Base-by-base conservation (phyloP, 805 yeast species). In the Lachancea fermentati region DNA sequence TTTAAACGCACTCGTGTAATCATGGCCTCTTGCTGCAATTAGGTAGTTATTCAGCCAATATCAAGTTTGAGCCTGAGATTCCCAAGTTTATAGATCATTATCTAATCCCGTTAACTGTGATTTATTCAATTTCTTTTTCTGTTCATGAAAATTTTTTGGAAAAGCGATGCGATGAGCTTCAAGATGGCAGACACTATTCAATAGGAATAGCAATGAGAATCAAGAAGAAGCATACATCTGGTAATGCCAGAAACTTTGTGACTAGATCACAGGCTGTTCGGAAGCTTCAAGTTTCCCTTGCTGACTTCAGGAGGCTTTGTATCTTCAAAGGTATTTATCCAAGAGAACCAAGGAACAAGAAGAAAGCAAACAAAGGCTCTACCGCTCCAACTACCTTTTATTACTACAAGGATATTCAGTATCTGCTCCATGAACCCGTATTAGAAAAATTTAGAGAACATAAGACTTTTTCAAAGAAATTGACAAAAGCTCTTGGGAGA, bases 301-400 rank as follows among this genome's bases (percentile, higher is more conserved):
- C 97, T 9, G 98, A 93, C 67, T 93, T 93, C 76, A 80, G 96
- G 68, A 79, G 98, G 58, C 74, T 93, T 59, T 93, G 98, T 74
- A 93, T 93, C 62, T 87, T 93, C 75, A 93, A 93, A 65, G 98
- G 98, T 38, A 89, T 93, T 49, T 93, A 87, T 61, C 98, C 98
- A 40, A 78, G 98, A 62, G 97, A 88, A 60, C 97, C 97, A 34
- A 73, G 89, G 54, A 87, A 86, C 66, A 93, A 89, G 70, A 87
- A 84, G 78, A 89, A 87, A 73, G 96, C 97, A 45, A 91, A 88
- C 66, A 93, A 87, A 66, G 97, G 98, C 16, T 85, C 96, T n/a
- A 86, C 97, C 5, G 95, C 94, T 18, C 95, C 95, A 34, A 83
- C 84, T 17, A 93, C 98, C 3, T 94, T 93, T 62, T 93, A 93